These are phyloP conservation scores for Diplodia sapinea DNA, from an alignment of 2,329 filamentous ascomycete genomes.

Conservation along the genomic window DNA sequence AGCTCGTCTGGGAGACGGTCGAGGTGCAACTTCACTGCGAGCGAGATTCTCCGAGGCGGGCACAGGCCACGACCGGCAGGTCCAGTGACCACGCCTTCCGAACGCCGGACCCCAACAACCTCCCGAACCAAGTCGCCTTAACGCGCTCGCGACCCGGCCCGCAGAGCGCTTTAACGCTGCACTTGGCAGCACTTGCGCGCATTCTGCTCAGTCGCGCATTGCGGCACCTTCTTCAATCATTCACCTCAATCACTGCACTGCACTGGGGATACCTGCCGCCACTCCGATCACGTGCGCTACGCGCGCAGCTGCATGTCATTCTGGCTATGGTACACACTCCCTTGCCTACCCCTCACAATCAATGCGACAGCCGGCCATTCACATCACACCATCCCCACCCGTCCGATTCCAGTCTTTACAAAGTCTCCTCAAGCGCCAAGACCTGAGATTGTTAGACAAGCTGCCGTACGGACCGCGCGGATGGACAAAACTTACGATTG, in stretches of 20 bases:
- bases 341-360: constrained; percentile 11
- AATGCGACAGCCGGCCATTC: neutral
- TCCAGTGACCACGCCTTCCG: constrained; percentile 22
- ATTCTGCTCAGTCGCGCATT: neutral
- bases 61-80: constrained; percentile 15
- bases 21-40: constrained; percentile 29
- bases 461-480: neutral
- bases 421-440: constrained; percentile 42
- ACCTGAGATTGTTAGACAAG: constrained; percentile 27
- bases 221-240: neutral
- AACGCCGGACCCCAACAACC: constrained; percentile 25
- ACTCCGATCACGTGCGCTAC: neutral
- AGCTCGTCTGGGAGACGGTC: constrained; percentile 30
- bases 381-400: constrained; percentile 8
- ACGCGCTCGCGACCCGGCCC: constrained; percentile 13
- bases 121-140: neutral
- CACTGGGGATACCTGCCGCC: neutral
- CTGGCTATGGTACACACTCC: constrained; percentile 20
- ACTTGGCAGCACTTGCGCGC: too few species aligned
- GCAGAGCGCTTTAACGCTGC: neutral
- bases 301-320: constrained; percentile 20
- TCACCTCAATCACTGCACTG: neutral
- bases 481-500: constrained; percentile 66
- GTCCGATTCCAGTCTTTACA: constrained; percentile 30
- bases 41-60: constrained; percentile 29